phyloP scores from a whole-genome alignment of 352 stramenopile genomes.

The Globisporangium carolinianum region DNA sequence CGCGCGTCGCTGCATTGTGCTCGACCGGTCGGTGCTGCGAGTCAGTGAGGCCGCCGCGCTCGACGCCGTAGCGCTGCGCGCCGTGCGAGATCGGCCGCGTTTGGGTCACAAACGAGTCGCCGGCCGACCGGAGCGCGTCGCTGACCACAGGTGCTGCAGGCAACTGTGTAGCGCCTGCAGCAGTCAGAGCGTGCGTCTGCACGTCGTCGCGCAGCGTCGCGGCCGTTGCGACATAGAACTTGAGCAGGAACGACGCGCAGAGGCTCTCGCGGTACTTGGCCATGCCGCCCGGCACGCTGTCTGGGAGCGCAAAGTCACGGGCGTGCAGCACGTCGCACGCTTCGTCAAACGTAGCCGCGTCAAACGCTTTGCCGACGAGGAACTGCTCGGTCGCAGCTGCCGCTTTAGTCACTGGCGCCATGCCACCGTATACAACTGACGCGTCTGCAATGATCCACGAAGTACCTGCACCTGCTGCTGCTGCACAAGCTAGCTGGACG shows the following conservation, averaged over 20 bases:
- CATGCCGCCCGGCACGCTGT: slow-evolving; percentile 91
- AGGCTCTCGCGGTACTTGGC: slow-evolving; percentile 92
- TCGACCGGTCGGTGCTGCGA: slow-evolving; percentile 55
- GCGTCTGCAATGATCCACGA: slow-evolving; percentile 66
- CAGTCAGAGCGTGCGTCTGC: slow-evolving; percentile 13
- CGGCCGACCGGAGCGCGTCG: slow-evolving; percentile 33
- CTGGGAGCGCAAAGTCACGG: slow-evolving; percentile 88
- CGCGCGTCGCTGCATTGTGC: slow-evolving; percentile 27
- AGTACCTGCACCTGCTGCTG: slow-evolving; percentile 26
- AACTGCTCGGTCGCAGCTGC: slow-evolving; percentile 46
- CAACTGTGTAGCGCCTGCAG: slow-evolving; percentile 8
- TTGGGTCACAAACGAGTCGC: slow-evolving; percentile 51
- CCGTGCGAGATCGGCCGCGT: slow-evolving; percentile 42
- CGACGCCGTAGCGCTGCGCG: slow-evolving; percentile 50
- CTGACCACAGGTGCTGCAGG: slow-evolving; percentile 27
- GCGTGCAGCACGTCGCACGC: slow-evolving; percentile 76
- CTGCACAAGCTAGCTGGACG: slow-evolving; percentile 53
- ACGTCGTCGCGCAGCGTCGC: slow-evolving; percentile 36
- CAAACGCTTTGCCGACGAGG: slow-evolving; percentile 81
- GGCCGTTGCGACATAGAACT: slow-evolving; percentile 87
- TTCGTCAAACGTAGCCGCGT: slow-evolving; percentile 66
- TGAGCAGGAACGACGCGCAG: slow-evolving; percentile 93
- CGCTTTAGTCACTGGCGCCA: slow-evolving; percentile 63
- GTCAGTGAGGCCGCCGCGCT: slow-evolving; percentile 53
- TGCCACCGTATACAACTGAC: slow-evolving; percentile 58